Base-by-base conservation (phyloP, 805 yeast genomes). In the Ogataea dorogensis region DNA sequence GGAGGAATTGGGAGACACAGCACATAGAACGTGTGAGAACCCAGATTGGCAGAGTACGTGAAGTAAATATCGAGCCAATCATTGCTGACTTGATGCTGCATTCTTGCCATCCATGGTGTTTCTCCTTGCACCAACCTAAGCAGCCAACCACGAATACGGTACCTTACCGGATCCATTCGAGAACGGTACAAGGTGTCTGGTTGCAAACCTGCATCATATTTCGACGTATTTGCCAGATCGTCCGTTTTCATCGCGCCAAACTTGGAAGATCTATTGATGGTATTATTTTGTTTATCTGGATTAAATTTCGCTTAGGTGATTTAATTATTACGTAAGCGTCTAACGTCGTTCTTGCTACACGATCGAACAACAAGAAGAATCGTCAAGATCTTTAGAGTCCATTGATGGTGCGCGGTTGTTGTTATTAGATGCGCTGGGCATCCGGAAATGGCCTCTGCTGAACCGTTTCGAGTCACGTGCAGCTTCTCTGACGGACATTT, bases 1-100 rank as follows among this genome's bases (percentile, higher is more conserved):
- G 77, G 69, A 9, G 93, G 86, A 7, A 84, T 56, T 0, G 98
- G 98, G 23, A 91, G 70, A 78, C 86, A 79, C 31, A 91, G 58
- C 31, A 93, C 95, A 58, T 91, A 91, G 57, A 93, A 93, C 0
- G 96, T 86, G 61, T 91, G 98, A 5, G 95, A 77, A 0, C 96
- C 98, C 44, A 93, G 67, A 50, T 83, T 80, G 12, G 98, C 96
- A 3, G 95, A 75, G 68, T 86, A 77, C 7, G 94, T 83, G 61
- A 91, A 91, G 52, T 83, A 93, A 17, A 68, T 52, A 61, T 89
- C 97, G 33, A 80, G 59, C 12, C 58, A 32, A 2, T 77, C 68
- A 24, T 61, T 56, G 39, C 95, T 67, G 9, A 67, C 51, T 5
- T 40, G 30, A 4, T 50, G 35, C 64, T 91, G 98, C 40, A 86